Evolutionary conservation across 176 grass and related monocot species (phyloP).

Genomic region (Ensete glaucum): DNA sequence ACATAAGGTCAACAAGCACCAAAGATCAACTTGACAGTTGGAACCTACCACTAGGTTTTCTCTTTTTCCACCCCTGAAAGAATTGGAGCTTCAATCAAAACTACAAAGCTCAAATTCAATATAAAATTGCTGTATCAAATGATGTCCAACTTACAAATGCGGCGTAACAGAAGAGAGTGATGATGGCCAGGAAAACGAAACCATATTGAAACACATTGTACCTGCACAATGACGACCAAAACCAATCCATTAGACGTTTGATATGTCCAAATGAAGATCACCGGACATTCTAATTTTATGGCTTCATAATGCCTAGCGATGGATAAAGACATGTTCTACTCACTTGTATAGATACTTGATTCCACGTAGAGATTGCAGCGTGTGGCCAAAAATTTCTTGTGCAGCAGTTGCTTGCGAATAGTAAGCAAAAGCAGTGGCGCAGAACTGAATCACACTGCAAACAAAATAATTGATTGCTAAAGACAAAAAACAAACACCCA

Average conservation of each 20-base stretch:
- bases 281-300: not conserved
- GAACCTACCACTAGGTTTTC: slow-evolving; percentile 65
- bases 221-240: slow-evolving; percentile 29
- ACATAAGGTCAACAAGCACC: too few relatives aligned
- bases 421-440: slow-evolving; percentile 90
- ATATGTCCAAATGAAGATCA: slow-evolving; percentile 7
- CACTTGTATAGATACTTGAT: slow-evolving; percentile 99
- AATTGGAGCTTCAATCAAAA: not conserved
- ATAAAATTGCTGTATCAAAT: not conserved
- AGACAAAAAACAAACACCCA: not conserved
- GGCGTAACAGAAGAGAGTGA: slow-evolving; percentile 85
- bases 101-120: not conserved
- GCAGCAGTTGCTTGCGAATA: slow-evolving; percentile 98
- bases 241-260: not conserved
- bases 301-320: not conserved
- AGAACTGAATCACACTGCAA: slow-evolving; percentile 97
- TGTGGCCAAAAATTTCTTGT: slow-evolving; percentile 97
- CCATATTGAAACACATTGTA: slow-evolving; percentile 98
- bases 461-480: not conserved
- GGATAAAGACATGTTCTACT: slow-evolving; percentile 14
- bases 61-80: slow-evolving; percentile 89
- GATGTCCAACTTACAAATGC: slow-evolving; percentile 49
- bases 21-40: slow-evolving; percentile 58
- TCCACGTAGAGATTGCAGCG: slow-evolving; percentile 80
- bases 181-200: slow-evolving; percentile 79